Conservation (phyloP, 768 basidiomycete genomes). For the Cubamyces sp. region DNA sequence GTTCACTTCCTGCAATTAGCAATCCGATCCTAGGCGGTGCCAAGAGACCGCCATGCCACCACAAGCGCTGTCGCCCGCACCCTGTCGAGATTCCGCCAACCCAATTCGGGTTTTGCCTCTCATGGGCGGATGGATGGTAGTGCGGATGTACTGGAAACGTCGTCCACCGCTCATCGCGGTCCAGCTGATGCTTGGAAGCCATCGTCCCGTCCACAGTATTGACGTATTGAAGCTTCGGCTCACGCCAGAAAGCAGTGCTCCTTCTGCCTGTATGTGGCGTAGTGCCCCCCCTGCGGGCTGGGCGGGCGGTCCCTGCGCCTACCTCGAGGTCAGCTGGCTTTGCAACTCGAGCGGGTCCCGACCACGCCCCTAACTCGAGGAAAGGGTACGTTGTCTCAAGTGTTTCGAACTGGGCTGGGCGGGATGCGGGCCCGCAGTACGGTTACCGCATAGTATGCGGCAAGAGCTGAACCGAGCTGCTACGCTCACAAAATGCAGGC, state of each 20-base stretch:
- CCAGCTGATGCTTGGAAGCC: background rate
- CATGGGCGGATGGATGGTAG: too few relatives aligned
- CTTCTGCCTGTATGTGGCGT: background rate
- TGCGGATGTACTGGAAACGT: background rate
- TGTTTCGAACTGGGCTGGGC: background rate
- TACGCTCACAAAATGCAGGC: background rate
- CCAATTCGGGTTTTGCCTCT: too few relatives aligned
- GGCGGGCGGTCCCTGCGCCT: background rate
- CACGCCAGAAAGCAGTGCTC: background rate
- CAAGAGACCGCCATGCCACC: too few relatives aligned
- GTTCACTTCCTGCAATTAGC: too few relatives aligned
- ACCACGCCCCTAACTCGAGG: too few relatives aligned
- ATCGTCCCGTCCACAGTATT: background rate
- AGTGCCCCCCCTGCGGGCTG: background rate
- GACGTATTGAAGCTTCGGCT: background rate
- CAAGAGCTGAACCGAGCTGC: conserved; percentile 7
- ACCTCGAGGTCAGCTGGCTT: conserved; percentile 4
- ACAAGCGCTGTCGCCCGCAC: too few relatives aligned
- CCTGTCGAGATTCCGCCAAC: too few relatives aligned
- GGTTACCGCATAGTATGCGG: too few relatives aligned
- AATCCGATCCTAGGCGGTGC: too few relatives aligned
- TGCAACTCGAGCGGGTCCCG: background rate
- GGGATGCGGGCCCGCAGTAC: too few relatives aligned
- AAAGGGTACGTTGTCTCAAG: too few relatives aligned
- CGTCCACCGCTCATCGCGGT: background rate